Evolutionary conservation across 176 grass and related monocot species (phyloP).

Genomic region (Poa pratensis): DNA sequence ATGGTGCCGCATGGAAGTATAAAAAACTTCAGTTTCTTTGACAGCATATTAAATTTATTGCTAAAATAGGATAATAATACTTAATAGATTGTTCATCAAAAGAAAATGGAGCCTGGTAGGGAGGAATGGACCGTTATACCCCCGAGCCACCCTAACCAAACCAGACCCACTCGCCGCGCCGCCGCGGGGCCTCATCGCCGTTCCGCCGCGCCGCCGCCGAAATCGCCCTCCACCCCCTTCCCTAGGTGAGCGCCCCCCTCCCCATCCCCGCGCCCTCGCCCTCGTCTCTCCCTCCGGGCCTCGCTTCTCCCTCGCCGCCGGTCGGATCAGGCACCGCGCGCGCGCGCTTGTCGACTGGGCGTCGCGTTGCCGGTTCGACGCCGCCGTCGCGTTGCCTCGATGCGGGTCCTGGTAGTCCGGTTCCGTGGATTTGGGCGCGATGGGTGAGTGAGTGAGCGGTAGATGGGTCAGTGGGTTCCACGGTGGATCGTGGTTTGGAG

Average conservation of each 20-base stretch:
- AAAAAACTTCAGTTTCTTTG: no score
- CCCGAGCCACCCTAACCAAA: neutral
- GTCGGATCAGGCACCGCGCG: no score
- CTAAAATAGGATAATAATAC: no score
- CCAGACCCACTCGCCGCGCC: neutral
- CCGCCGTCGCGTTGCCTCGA: neutral
- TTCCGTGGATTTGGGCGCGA: constrained; percentile 5
- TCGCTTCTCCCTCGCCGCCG: no score
- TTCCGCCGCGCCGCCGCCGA: neutral
- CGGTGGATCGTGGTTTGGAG: neutral
- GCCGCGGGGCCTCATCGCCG: neutral
- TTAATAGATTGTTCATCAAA: no score
- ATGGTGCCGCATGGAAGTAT: no score
- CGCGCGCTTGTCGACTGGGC: no score
- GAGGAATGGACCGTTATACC: neutral
- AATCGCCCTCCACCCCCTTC: neutral
- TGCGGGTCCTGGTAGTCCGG: neutral
- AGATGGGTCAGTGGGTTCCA: neutral
- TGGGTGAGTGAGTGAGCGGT: neutral
- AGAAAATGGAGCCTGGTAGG: neutral
- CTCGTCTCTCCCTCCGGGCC: neutral
- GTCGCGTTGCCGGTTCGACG: neutral
- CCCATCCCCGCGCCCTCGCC: neutral
- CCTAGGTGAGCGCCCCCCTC: neutral
- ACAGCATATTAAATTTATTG: no score